These are phyloP conservation scores for Rhexocercosporidium sp. DNA, from an alignment of 2,329 filamentous ascomycete genomes.

Conservation along the genomic window DNA sequence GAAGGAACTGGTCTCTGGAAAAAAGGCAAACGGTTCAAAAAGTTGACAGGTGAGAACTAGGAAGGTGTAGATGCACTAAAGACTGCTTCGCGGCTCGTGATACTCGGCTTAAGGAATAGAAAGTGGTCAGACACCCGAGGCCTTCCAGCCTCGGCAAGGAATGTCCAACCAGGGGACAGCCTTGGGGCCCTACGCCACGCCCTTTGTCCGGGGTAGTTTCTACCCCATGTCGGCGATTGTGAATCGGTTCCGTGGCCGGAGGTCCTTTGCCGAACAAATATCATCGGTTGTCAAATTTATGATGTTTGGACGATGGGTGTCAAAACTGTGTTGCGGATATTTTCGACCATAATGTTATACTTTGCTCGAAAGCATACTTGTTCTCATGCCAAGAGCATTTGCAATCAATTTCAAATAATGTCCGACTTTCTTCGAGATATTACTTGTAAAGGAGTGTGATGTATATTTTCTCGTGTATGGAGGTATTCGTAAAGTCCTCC, in stretches of 20 bases:
- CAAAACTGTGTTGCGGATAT: too few species aligned
- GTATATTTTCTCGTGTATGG: not conserved
- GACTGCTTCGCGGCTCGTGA: conserved; percentile 18
- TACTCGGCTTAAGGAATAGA: conserved; percentile 19
- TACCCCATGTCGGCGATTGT: not conserved
- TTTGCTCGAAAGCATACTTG: too few species aligned
- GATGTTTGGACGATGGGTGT: too few species aligned
- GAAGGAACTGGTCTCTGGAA: not conserved
- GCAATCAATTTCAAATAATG: too few species aligned
- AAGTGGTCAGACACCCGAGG: not conserved
- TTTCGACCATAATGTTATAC: too few species aligned
- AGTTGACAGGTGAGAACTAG: not conserved
- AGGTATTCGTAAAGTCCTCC: too few species aligned
- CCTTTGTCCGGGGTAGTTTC: not conserved
- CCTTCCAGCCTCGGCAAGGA: conserved; percentile 19
- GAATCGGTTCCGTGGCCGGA: not conserved
- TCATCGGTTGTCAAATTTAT: not conserved
- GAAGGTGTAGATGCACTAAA: conserved; percentile 14
- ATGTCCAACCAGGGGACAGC: not conserved
- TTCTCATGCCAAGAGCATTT: too few species aligned
- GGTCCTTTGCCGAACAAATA: not conserved
- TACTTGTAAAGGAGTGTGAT: not conserved
- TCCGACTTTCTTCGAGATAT: too few species aligned
- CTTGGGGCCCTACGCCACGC: not conserved
- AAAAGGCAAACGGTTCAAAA: not conserved